phyloP scores from a whole-genome alignment of 163 green algal species.

The Picocystis sp. region DNA sequence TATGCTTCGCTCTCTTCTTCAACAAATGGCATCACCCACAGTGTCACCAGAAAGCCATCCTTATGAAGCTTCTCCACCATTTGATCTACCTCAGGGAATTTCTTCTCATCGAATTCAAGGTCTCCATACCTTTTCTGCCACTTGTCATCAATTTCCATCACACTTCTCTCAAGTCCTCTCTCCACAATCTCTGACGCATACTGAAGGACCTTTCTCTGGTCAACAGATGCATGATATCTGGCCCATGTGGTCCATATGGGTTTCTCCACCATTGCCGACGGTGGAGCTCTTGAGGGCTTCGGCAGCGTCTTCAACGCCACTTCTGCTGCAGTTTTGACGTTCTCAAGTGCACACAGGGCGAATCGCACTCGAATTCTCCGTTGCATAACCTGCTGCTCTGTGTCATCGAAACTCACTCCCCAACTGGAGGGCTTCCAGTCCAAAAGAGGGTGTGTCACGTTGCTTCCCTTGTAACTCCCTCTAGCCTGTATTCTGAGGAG shows the following conservation, averaged over 20 bases:
- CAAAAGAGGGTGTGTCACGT: constrained; percentile 26
- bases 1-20: constrained; percentile 32
- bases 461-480: constrained; percentile 13
- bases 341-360: constrained; percentile 21
- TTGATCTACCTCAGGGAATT: constrained; percentile 33
- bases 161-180: constrained; percentile 16
- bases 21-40: constrained; percentile 45
- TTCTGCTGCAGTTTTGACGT: constrained; percentile 26
- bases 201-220: constrained; percentile 32
- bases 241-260: constrained; percentile 55
- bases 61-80: constrained; percentile 41
- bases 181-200: constrained; percentile 40
- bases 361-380: constrained; percentile 16
- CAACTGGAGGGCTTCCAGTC: constrained; percentile 21
- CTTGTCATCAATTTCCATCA: constrained; percentile 48
- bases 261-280: constrained; percentile 20
- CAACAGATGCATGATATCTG: constrained; percentile 31
- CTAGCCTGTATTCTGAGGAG: constrained; percentile 33
- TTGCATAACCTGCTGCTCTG: constrained; percentile 13
- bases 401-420: constrained; percentile 11
- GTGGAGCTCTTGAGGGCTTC: constrained; percentile 13
- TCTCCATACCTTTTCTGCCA: constrained; percentile 40
- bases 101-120: constrained; percentile 33
- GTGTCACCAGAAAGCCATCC: constrained; percentile 42
- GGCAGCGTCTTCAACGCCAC: constrained; percentile 20